A percentile compares a stretch with the other conserved stretches of the same genome.
phyloP scores from a whole-genome alignment of 2,329 filamentous ascomycete genomes.

The Stagonosporopsis vannaccii region DNA sequence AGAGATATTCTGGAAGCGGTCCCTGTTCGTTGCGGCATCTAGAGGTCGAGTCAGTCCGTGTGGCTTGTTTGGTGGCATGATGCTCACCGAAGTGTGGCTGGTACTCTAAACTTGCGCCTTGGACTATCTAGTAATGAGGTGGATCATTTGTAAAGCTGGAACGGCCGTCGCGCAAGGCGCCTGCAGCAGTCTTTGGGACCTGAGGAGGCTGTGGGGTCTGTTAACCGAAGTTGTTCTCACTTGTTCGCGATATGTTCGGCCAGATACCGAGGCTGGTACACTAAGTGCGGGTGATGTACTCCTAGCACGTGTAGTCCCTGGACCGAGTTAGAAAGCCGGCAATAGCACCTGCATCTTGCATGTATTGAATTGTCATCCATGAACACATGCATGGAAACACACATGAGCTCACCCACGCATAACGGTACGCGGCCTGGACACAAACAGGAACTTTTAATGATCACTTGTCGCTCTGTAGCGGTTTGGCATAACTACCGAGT shows the following conservation, averaged over 20 bases:
- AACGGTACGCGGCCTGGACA: not conserved
- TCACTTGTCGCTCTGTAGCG: not conserved
- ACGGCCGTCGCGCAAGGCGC: not conserved
- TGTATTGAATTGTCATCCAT: not conserved
- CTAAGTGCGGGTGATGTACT: not conserved
- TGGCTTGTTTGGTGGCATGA: not conserved
- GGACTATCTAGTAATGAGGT: not conserved
- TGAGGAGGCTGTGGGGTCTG: conserved; percentile 7
- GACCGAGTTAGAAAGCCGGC: not conserved
- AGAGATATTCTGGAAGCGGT: not conserved
- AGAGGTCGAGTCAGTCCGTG: not conserved
- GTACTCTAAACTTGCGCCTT: not conserved
- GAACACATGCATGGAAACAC: not conserved
- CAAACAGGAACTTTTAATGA: not conserved
- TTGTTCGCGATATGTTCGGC: not conserved
- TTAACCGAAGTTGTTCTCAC: conserved; percentile 1
- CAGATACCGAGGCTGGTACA: conserved; percentile 6
- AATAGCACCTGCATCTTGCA: conserved; percentile 4
- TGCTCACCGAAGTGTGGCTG: conserved; percentile 5
- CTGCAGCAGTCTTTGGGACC: conserved; percentile 1
- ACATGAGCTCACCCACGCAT: not conserved
- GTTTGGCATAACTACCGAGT: too few species aligned
- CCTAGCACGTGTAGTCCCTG: not conserved
- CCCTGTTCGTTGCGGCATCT: not conserved
- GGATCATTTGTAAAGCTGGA: conserved; percentile 2